Percentiles rank a stretch among this genome's conserved stretches.
phyloP scores from a whole-genome alignment of 805 yeast species.

The Saturnispora silvae region DNA sequence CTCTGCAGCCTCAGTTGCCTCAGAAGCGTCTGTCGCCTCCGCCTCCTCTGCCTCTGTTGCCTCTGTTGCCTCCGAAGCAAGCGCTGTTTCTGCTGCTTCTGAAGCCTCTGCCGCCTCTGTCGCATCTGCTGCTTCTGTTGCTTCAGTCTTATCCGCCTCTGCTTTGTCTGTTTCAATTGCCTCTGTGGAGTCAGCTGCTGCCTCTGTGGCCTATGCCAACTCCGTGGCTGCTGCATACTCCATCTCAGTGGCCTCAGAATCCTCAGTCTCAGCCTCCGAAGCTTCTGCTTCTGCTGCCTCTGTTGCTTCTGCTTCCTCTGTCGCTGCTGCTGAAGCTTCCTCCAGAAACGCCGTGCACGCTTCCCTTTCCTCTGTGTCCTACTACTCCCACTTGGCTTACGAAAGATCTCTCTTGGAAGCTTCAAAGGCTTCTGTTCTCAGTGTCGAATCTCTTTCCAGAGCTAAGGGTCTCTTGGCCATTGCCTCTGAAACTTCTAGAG shows the following conservation, averaged over 20 bases:
- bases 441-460: constrained; percentile 20
- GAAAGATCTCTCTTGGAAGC: constrained; percentile 6
- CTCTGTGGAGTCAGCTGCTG: constrained; percentile 18
- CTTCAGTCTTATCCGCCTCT: constrained; percentile 11
- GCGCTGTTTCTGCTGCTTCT: constrained; percentile 27
- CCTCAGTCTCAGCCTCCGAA: constrained; percentile 14
- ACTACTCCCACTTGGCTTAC: constrained; percentile 9
- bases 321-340: constrained; percentile 17
- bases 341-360: constrained; percentile 13
- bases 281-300: constrained; percentile 16
- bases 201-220: constrained; percentile 18
- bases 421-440: constrained; percentile 9
- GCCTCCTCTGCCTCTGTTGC: constrained; percentile 15
- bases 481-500: constrained; percentile 26
- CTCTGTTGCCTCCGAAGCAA: constrained; percentile 16
- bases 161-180: constrained; percentile 19
- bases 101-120: constrained; percentile 29
- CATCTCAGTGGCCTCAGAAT: constrained; percentile 13
- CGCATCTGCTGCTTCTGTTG: constrained; percentile 6
- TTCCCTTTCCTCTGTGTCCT: constrained; percentile 6
- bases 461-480: constrained; percentile 32
- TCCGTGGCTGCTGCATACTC: constrained; percentile 17
- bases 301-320: constrained; percentile 12
- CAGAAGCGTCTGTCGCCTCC: constrained; percentile 10
- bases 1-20: constrained; percentile 5